phyloP scores from a whole-genome alignment of 2,329 filamentous ascomycete genomes.

The Penicillium sp. region DNA sequence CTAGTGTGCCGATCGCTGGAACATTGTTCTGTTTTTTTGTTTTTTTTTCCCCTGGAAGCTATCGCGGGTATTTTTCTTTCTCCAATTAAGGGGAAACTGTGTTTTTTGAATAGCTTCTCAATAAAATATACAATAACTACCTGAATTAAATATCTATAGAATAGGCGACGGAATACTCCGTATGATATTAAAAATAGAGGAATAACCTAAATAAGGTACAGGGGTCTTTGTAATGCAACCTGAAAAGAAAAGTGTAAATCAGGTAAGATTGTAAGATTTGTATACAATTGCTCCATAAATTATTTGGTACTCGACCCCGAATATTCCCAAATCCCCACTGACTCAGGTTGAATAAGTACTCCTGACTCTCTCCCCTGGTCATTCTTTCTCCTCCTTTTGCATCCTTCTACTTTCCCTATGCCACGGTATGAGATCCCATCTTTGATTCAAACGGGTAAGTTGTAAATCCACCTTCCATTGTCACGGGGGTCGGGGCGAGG shows the following conservation, averaged over 20 bases:
- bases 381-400: background rate
- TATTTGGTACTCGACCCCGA: conserved; percentile 15
- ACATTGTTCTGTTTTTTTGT: conserved; percentile 4
- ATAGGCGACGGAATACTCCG: background rate
- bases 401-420: background rate
- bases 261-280: conserved; percentile 3
- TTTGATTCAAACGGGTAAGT: conserved; percentile 15
- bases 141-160: background rate
- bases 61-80: background rate
- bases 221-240: conserved; percentile 1
- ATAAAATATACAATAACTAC: background rate
- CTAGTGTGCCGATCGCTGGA: conserved; percentile 8
- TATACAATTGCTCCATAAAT: conserved; percentile 6
- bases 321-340: conserved; percentile 9
- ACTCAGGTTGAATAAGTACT: conserved; percentile 8
- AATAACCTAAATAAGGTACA: conserved; percentile 1
- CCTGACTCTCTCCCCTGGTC: conserved; percentile 2
- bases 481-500: conserved; percentile 3
- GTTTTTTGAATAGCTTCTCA: background rate
- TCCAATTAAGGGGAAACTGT: background rate
- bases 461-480: conserved; percentile 4
- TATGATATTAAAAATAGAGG: background rate
- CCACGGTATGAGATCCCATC: conserved; percentile 4
- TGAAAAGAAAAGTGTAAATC: background rate
- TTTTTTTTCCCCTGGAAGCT: background rate